phyloP scores from a whole-genome alignment of 495 filamentous ascomycete genomes.

The Neurospora sp. region DNA sequence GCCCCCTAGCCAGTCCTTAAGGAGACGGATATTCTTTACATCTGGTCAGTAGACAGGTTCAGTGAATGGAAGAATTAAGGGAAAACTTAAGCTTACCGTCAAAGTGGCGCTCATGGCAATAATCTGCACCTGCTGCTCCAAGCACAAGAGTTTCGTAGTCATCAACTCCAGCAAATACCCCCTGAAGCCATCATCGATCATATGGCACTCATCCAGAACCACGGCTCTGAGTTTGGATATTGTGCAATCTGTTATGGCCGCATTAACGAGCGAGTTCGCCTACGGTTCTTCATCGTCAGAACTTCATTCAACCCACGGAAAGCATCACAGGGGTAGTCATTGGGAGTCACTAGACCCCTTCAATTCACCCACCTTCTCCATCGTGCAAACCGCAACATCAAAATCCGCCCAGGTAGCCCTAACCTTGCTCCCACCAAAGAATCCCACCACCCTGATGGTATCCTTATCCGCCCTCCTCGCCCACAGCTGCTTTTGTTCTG shows the following conservation, averaged over 20 bases:
- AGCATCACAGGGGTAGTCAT: neutral
- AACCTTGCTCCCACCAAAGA: slow-evolving; percentile 62
- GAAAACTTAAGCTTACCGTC: slow-evolving; percentile 36
- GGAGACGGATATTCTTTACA: slow-evolving; percentile 53
- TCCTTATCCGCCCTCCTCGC: slow-evolving; percentile 35
- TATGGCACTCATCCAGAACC: slow-evolving; percentile 73
- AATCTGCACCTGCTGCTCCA: slow-evolving; percentile 62
- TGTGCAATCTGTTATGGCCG: slow-evolving; percentile 61
- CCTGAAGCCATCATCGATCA: slow-evolving; percentile 71
- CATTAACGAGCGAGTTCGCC: slow-evolving; percentile 74
- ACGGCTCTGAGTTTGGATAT: slow-evolving; percentile 56
- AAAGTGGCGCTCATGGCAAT: slow-evolving; percentile 79
- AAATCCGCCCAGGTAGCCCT: slow-evolving; percentile 61
- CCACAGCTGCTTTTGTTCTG: slow-evolving; percentile 23
- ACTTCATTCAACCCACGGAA: neutral
- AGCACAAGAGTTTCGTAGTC: slow-evolving; percentile 62
- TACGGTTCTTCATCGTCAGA: slow-evolving; percentile 23
- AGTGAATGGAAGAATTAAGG: neutral
- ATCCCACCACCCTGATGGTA: slow-evolving; percentile 55
- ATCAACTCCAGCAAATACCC: slow-evolving; percentile 76
- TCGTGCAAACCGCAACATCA: slow-evolving; percentile 73
- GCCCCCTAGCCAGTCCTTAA: slow-evolving; percentile 64
- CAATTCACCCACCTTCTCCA: slow-evolving; percentile 56
- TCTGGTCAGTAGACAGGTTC: neutral
- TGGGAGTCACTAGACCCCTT: neutral